These are phyloP conservation scores for Trichoderma pleuroti DNA, from an alignment of 2,329 filamentous ascomycete species.

Conservation along the genomic window DNA sequence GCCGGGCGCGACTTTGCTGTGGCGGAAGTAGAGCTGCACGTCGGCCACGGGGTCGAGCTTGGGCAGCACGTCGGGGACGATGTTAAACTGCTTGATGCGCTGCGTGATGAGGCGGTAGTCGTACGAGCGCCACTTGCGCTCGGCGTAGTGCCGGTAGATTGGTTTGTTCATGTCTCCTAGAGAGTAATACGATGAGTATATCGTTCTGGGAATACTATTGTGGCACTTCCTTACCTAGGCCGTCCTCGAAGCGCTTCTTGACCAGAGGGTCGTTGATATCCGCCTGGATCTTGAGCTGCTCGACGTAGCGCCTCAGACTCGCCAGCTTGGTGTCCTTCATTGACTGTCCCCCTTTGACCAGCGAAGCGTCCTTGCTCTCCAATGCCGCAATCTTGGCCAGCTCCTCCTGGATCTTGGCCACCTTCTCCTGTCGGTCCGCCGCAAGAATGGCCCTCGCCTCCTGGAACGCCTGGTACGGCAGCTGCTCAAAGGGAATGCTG, in stretches of 20 bases:
- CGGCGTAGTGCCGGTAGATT: slow-evolving; percentile 86
- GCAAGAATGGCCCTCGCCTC: slow-evolving; percentile 82
- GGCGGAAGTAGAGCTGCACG: slow-evolving; percentile 76
- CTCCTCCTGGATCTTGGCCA: slow-evolving; percentile 67
- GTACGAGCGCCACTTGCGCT: slow-evolving; percentile 83
- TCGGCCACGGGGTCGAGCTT: slow-evolving; percentile 74
- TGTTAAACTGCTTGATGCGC: slow-evolving; percentile 79
- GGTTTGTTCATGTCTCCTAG: slow-evolving; percentile 92
- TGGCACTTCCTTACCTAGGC: slow-evolving; percentile 57
- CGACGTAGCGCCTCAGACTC: slow-evolving; percentile 68
- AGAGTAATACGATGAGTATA: neutral
- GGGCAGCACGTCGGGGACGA: slow-evolving; percentile 84
- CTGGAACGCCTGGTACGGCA: slow-evolving; percentile 98
- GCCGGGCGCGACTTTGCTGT: slow-evolving; percentile 67
- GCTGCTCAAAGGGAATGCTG: slow-evolving; percentile 81
- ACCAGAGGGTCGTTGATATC: slow-evolving; percentile 94
- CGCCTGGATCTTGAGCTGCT: slow-evolving; percentile 79
- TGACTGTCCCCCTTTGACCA: slow-evolving; percentile 58
- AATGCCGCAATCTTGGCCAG: slow-evolving; percentile 65
- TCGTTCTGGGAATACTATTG: neutral
- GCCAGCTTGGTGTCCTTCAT: slow-evolving; percentile 64
- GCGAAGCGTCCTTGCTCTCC: slow-evolving; percentile 53
- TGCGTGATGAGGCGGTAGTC: slow-evolving; percentile 76
- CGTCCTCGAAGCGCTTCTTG: slow-evolving; percentile 92
- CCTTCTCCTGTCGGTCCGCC: slow-evolving; percentile 76